Percentiles rank a stretch among this genome's conserved stretches.
These are phyloP conservation scores for Paxillus involutus DNA, from an alignment of 768 basidiomycete species.

Conservation along the genomic window DNA sequence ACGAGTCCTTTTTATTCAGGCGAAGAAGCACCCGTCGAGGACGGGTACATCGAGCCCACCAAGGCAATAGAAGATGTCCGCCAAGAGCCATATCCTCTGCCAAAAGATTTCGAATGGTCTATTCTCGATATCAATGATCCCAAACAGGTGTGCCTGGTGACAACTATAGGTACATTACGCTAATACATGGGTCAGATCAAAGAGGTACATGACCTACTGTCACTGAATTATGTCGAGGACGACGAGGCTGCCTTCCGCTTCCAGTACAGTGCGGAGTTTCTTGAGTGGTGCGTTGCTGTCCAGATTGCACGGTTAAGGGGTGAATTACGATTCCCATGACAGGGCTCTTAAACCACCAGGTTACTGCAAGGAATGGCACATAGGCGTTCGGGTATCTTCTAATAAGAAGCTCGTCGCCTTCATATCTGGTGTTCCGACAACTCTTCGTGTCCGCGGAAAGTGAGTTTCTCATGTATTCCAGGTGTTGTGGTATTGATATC, in stretches of 20 bases:
- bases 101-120: conserved; percentile 92
- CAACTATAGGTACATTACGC: not conserved
- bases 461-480: conserved; percentile 37
- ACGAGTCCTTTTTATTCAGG: conserved; percentile 37
- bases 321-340: not conserved
- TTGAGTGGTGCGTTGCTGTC: conserved; percentile 67
- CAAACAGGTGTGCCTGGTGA: conserved; percentile 53
- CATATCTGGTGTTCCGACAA: conserved; percentile 90
- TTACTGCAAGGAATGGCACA: conserved; percentile 91
- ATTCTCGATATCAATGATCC: conserved; percentile 76
- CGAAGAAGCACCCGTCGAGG: conserved; percentile 62
- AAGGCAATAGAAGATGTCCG: conserved; percentile 76
- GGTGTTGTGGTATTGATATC: conserved; percentile 4
- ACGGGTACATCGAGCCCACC: conserved; percentile 88
- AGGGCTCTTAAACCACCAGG: conserved; percentile 97
- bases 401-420: conserved; percentile 96
- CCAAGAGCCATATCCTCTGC: conserved; percentile 85
- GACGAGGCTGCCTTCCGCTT: conserved; percentile 96
- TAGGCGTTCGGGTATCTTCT: conserved; percentile 88
- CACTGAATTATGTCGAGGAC: conserved; percentile 95
- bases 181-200: conserved; percentile 54
- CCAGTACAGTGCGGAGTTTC: conserved; percentile 92
- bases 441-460: conserved; percentile 82
- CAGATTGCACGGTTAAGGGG: not conserved
- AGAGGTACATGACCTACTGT: conserved; percentile 90